Evolutionary conservation across 192 early-diverging fungal species (phyloP).

Genomic region (Coemansia sp.): DNA sequence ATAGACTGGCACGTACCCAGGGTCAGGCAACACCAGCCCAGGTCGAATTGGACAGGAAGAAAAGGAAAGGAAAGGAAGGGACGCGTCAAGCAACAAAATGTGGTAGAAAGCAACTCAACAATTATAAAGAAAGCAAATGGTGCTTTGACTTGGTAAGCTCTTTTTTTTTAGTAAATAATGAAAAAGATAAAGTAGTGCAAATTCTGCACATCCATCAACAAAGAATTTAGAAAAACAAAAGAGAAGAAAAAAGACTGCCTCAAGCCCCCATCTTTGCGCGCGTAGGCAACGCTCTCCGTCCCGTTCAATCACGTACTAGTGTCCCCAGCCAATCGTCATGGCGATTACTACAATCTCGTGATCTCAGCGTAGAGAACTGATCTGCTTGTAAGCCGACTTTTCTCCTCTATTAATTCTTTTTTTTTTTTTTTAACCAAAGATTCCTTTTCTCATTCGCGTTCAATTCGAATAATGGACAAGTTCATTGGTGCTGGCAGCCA

Average conservation of each 20-base stretch:
- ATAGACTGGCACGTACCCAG: background rate
- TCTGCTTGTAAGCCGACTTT: background rate
- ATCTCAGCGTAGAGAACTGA: background rate
- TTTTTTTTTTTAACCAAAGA: background rate
- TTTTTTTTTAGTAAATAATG: too few relatives aligned
- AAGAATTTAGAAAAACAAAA: background rate
- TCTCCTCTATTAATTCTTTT: too few relatives aligned
- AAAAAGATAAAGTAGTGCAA: background rate
- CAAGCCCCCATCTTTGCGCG: background rate
- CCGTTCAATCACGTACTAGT: background rate
- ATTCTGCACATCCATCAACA: background rate
- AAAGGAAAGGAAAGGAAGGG: background rate
- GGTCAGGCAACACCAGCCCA: constrained; percentile 4
- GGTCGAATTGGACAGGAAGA: background rate
- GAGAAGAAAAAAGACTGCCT: background rate
- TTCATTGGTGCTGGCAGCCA: constrained; percentile 26
- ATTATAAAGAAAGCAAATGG: constrained; percentile 8
- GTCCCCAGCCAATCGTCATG: background rate
- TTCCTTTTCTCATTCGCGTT: constrained; percentile 4
- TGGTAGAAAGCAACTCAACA: background rate
- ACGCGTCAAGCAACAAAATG: background rate
- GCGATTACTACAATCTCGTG: constrained; percentile 7
- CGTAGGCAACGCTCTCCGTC: background rate
- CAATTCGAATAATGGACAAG: constrained; percentile 12
- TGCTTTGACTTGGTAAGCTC: background rate